A percentile compares a stretch with the other conserved stretches of the same genome.
Evolutionary conservation across 169 alveolate species (phyloP).

Genomic region (Theileria luwenshuni): DNA sequence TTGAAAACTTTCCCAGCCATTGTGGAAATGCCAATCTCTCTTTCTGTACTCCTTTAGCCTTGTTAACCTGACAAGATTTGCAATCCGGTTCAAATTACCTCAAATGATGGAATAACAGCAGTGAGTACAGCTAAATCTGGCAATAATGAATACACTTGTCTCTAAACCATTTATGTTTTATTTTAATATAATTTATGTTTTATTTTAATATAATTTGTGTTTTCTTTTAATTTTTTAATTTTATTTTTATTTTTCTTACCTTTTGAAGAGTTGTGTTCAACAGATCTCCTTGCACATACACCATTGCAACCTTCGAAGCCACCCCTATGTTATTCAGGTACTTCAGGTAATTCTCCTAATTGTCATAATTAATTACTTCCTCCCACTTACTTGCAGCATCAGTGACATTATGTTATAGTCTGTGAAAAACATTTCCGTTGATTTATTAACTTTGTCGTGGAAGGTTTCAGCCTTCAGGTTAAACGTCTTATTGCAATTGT

Average conservation of each 20-base stretch:
- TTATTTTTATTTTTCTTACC: not conserved
- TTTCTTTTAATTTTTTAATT: no score
- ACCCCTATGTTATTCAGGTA: constrained; percentile 63
- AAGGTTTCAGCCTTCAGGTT: constrained; percentile 64
- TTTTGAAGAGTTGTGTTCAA: constrained; percentile 47
- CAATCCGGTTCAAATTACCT: not conserved
- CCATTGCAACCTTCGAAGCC: constrained; percentile 61
- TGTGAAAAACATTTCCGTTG: constrained; percentile 87
- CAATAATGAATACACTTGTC: constrained; percentile 43
- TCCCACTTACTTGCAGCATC: constrained; percentile 74
- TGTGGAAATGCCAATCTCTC: constrained; percentile 90
- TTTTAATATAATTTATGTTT: not conserved
- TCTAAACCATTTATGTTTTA: constrained; percentile 3
- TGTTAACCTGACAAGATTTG: constrained; percentile 45
- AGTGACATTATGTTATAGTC: constrained; percentile 94
- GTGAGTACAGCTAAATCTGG: constrained; percentile 57
- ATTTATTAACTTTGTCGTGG: constrained; percentile 15
- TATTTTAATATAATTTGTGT: not conserved
- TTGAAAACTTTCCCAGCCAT: constrained; percentile 90
- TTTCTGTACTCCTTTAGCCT: constrained; percentile 61
- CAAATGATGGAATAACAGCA: constrained; percentile 46
- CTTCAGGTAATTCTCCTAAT: constrained; percentile 86
- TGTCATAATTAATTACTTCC: not conserved
- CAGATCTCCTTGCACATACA: constrained; percentile 63
- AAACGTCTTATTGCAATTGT: constrained; percentile 68